These are phyloP conservation scores for Melanogaster broomeanus DNA, from an alignment of 768 basidiomycete species.

Conservation along the genomic window DNA sequence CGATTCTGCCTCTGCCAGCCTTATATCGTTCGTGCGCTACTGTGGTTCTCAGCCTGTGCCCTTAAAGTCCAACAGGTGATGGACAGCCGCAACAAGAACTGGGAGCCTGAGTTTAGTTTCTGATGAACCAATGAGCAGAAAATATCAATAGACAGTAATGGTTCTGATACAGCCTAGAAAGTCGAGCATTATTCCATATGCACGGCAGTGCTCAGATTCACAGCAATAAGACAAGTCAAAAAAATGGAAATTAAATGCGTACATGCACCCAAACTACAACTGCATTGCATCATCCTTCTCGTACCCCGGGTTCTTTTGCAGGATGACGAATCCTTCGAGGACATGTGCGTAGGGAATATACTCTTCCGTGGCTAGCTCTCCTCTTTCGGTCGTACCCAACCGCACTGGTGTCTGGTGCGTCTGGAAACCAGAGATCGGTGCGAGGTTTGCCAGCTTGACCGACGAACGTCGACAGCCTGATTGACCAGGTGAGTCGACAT, in stretches of 20 bases:
- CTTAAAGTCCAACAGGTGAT: too few species aligned
- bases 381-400: slow-evolving; percentile 90
- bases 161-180: too few species aligned
- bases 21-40: too few species aligned
- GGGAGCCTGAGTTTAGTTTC: too few species aligned
- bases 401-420: slow-evolving; percentile 97
- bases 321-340: slow-evolving; percentile 89
- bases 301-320: slow-evolving; percentile 91
- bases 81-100: too few species aligned
- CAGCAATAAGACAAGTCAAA: too few species aligned
- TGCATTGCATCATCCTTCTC: slow-evolving; percentile 88
- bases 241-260: neutral
- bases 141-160: too few species aligned
- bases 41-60: too few species aligned
- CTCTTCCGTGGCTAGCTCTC: slow-evolving; percentile 96
- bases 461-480: slow-evolving; percentile 93
- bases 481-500: slow-evolving; percentile 2
- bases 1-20: too few species aligned
- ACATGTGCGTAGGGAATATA: slow-evolving; percentile 89
- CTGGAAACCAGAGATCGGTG: slow-evolving; percentile 97
- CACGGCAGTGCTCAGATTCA: too few species aligned
- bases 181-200: too few species aligned
- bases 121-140: too few species aligned
- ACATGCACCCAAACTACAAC: slow-evolving; percentile 40
- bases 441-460: slow-evolving; percentile 97